Conservation (phyloP, 179 eudicot genomes). For the Corrigiola litoralis region DNA sequence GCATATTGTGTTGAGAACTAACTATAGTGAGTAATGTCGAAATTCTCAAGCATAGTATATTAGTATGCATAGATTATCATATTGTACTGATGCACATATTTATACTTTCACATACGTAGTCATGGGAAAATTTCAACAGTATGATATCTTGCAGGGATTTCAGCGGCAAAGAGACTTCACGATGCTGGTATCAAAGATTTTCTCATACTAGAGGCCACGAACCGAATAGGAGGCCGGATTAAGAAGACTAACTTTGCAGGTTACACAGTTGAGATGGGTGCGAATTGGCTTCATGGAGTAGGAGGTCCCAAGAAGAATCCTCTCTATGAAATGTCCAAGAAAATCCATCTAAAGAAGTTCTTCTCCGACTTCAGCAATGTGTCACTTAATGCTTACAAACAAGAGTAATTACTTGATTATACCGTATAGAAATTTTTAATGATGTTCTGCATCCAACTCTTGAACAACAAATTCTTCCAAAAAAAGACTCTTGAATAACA, state of each 20-base stretch:
- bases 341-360: slow-evolving; percentile 25
- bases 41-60: too few species aligned
- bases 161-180: slow-evolving; percentile 19
- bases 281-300: slow-evolving; percentile 31
- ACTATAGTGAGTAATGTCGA: too few species aligned
- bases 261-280: slow-evolving; percentile 25
- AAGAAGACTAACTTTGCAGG: slow-evolving; percentile 30
- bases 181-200: slow-evolving; percentile 22
- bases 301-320: slow-evolving; percentile 25
- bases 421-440: too few species aligned
- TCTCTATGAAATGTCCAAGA: slow-evolving; percentile 29
- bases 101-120: too few species aligned
- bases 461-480: too few species aligned
- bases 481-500: too few species aligned
- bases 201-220: slow-evolving; percentile 22
- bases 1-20: too few species aligned
- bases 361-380: slow-evolving; percentile 24
- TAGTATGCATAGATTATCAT: too few species aligned
- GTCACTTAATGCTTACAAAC: slow-evolving; percentile 23
- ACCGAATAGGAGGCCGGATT: slow-evolving; percentile 25
- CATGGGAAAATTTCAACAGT: too few species aligned
- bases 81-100: too few species aligned
- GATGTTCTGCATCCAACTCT: neutral
- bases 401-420: slow-evolving; percentile 20
- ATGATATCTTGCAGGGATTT: slow-evolving; percentile 21